Evolutionary conservation across 495 filamentous ascomycete species (phyloP), one percentile per base, ranked within the genome.

Genomic region (Penicillium tannophilum): DNA sequence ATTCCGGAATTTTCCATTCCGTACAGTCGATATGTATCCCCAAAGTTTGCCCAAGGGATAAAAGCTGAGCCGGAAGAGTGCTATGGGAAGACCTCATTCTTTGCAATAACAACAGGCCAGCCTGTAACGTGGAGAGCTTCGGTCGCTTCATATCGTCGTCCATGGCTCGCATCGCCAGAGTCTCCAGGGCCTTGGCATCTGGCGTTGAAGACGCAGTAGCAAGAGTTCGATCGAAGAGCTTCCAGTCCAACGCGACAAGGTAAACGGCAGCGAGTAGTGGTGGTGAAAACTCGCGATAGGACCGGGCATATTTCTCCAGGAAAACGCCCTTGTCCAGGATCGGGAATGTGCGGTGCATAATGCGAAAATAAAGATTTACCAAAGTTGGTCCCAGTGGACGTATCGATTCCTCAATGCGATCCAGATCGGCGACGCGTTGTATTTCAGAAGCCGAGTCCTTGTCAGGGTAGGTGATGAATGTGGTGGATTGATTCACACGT

Each of bases 1-100:
- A 95, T 6, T 75, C 74, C 10, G 91, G 90, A 23, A 95, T 91
- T 63, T 86, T 86, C 91, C 91, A 94, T 31, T 76, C 74, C 14
- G 84, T 84, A 70, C 89, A 92, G 66, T 94, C 90, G 17, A 92
- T 82, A 68, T 95, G 90, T 45, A 95, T 77, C 24, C 91, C 90
- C 4, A 95, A 80, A 67, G 92, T 88, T 71, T 95, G 90, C 11
- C 83, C 88, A 41, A 92, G 82, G 23, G 89, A 88, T 3, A 93
- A 84, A 5, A 93, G 76, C 33, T 63, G 60, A 6, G 63, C 57
- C 0, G 50, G 53, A 55, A 63, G 45, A 12, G 56, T 52, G 36
- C 30, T 53, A 12, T 59, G 44, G 10, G 60, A 51, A 44, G 48
- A 60, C 20, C 56, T 31, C 24, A 56, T 59, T 56, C 88, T 80